Percentiles rank a stretch among this genome's conserved stretches.
These are phyloP conservation scores for Scortechinia acanthostroma DNA, from an alignment of 2,329 filamentous ascomycete genomes.

Conservation along the genomic window DNA sequence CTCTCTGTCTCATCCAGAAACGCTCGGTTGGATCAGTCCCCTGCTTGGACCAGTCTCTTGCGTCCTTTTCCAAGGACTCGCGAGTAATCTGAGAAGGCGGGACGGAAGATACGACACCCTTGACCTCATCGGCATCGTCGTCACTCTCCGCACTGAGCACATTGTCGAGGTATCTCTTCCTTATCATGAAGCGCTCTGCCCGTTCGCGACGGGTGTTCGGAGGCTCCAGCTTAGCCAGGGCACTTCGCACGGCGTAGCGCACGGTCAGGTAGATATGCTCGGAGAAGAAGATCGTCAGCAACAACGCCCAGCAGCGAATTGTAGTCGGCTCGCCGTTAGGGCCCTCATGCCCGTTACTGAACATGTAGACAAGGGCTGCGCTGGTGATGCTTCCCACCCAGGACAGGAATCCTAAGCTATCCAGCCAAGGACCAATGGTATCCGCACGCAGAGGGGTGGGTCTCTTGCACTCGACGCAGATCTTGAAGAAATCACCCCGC, in stretches of 20 bases:
- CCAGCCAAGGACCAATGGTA: constrained; percentile 69
- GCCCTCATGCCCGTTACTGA: constrained; percentile 49
- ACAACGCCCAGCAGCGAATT: constrained; percentile 57
- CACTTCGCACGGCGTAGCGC: constrained; percentile 36
- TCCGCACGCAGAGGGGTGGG: constrained; percentile 64
- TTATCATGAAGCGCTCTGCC: constrained; percentile 47
- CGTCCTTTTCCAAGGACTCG: constrained; percentile 37
- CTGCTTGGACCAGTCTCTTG: background rate
- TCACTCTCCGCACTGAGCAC: constrained; percentile 19
- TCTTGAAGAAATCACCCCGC: constrained; percentile 71
- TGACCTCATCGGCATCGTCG: background rate
- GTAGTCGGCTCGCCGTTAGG: constrained; percentile 36
- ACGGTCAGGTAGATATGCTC: constrained; percentile 67
- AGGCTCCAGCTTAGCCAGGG: constrained; percentile 50
- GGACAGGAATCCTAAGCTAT: constrained; percentile 59
- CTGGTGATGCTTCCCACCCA: constrained; percentile 70
- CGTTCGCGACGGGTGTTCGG: constrained; percentile 52
- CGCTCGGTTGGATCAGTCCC: background rate
- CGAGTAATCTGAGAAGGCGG: too few relatives aligned
- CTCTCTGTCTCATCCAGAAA: background rate
- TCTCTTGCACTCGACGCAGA: constrained; percentile 67
- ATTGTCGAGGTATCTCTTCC: constrained; percentile 48
- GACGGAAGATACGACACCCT: too few relatives aligned
- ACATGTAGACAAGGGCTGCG: constrained; percentile 68
- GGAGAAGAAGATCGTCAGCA: constrained; percentile 65